A percentile compares a stretch with the other conserved stretches of the same genome.
phyloP scores from a whole-genome alignment of 2,329 filamentous ascomycete genomes.

The Berkeleyomyces rouxiae region DNA sequence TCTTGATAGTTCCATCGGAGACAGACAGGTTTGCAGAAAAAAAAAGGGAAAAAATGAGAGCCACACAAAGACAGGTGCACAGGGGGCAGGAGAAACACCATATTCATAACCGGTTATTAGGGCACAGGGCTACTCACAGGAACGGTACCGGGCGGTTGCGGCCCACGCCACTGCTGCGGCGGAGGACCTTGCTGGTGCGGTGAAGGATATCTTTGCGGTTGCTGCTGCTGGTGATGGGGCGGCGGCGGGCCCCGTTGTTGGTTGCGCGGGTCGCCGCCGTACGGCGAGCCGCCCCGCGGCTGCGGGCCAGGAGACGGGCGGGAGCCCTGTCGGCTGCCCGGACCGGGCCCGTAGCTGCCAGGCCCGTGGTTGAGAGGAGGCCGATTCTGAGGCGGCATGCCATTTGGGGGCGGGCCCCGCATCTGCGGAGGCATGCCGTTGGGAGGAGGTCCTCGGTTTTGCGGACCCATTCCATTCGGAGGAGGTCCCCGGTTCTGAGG shows the following conservation, averaged over 20 bases:
- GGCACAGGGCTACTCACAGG: conserved; percentile 1
- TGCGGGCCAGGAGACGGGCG: background rate
- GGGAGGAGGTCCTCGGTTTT: background rate
- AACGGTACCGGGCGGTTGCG: conserved; percentile 3
- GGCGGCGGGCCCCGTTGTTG: background rate
- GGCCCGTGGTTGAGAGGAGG: conserved; percentile 2
- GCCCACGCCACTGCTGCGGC: conserved; percentile 11
- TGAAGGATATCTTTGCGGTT: background rate
- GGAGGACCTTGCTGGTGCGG: conserved; percentile 1
- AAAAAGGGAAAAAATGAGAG: too few relatives aligned
- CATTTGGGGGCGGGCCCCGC: conserved; percentile 4
- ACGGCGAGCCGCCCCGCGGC: conserved; percentile 2
- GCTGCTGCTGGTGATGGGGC: background rate
- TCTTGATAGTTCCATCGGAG: too few relatives aligned
- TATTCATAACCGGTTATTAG: background rate
- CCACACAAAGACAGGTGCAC: background rate
- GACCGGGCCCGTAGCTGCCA: conserved; percentile 6
- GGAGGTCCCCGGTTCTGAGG: conserved; percentile 1
- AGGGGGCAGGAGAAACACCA: background rate
- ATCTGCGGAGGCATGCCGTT: conserved; percentile 9
- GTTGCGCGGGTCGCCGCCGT: conserved; percentile 3
- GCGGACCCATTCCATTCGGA: background rate
- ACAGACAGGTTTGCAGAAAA: too few relatives aligned
- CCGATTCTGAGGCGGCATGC: conserved; percentile 1
- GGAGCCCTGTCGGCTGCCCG: background rate